Evolutionary conservation across 2,329 filamentous ascomycete species (phyloP), one percentile per base, ranked within the genome.

Genomic region (Cephalotrichum gorgonifer): DNA sequence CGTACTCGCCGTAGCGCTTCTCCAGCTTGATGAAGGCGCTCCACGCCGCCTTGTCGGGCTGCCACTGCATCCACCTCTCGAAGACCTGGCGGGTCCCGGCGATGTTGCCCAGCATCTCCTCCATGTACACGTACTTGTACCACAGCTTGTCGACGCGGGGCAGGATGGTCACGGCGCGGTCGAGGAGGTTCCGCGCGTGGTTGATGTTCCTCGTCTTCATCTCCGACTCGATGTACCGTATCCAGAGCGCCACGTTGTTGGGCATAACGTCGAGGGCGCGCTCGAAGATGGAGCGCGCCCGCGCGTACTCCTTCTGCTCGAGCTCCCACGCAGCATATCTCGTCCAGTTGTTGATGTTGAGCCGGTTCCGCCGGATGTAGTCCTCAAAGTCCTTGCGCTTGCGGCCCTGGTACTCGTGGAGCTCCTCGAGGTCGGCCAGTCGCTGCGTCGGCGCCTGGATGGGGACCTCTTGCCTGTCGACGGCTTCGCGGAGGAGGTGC

Each of bases 81-180:
- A 97, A 98, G 0, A 97, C 88, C 58, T 95, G 88, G 51, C 93
- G 76, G 3, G 89, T 94, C 31, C 91, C 93, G 3, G 90, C 82
- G 44, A 98, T 83, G 60, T 98, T 96, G 6, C 89, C 89, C 49
- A 98, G 76, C 69, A 91, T 97, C 75, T 98, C 93, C 71, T 97
- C 91, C 85, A 95, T 94, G 64, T 95, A 95, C 25, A 95, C 88
- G 72, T 96, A 98, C 65, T 97, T 97, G 73, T 95, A 98, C 93
- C 93, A 98, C 30, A 98, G 72, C 74, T 97, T 97, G 64, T 97
- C 89, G 38, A 97, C 80, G 50, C 93, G 76, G 5, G 93, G 93
- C 35, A 96, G 72, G 50, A 94, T 87, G 1, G 89, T 89, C 48
- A 97, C 88, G n/a, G 93, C 90, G 49, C 93, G 84, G 64, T 98